phyloP scores from a whole-genome alignment of 225 moss, liverwort and hornwort species.

The Marchantia paleacea region DNA sequence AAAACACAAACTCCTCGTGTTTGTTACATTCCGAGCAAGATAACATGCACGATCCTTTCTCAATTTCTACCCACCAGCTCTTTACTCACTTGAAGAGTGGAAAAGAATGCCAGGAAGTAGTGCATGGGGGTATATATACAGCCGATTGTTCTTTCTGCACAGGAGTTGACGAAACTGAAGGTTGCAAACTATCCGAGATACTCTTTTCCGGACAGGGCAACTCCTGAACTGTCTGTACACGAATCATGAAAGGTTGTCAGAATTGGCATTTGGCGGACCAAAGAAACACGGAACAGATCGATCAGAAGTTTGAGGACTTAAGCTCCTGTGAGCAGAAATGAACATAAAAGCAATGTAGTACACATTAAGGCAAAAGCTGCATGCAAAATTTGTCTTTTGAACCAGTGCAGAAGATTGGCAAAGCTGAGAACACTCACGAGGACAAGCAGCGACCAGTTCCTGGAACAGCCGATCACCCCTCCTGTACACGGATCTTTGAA shows the following conservation, averaged over 20 bases:
- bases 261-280: neutral
- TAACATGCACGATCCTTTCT: neutral
- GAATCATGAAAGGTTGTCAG: neutral
- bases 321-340: neutral
- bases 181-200: neutral
- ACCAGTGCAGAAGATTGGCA: neutral
- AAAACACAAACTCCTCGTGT: neutral
- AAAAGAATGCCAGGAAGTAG: neutral
- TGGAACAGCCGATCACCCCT: neutral
- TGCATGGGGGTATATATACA: neutral
- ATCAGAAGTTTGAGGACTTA: neutral
- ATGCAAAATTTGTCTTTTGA: neutral
- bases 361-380: neutral
- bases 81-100: neutral
- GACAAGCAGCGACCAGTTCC: neutral
- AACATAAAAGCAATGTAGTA: neutral
- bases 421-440: neutral
- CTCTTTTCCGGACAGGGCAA: neutral
- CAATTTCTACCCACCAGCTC: neutral
- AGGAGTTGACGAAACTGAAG: neutral
- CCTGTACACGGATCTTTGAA: neutral
- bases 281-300: neutral
- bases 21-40: neutral
- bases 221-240: neutral
- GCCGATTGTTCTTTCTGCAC: neutral